phyloP scores from a whole-genome alignment of 352 stramenopile genomes.

The Phytopythium montanum region DNA sequence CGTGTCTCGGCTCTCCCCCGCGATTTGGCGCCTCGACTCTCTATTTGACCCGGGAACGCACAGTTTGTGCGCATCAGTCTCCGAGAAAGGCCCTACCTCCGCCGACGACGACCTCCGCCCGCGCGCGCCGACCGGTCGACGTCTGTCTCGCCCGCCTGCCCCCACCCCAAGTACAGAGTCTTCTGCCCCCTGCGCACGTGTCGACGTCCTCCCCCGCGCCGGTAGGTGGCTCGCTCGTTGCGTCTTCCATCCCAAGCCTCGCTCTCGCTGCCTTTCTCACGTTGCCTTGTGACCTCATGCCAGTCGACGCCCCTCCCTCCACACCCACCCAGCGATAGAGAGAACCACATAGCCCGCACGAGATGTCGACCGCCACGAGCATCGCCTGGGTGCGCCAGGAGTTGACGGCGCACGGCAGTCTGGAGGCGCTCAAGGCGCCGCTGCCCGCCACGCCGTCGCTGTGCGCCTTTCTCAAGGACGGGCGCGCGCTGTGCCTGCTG shows the following conservation, averaged over 20 bases:
- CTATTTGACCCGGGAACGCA: constrained; percentile 1
- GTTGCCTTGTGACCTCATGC: not conserved
- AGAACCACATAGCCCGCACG: not conserved
- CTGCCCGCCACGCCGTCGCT: constrained; percentile 31
- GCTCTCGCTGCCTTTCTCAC: not conserved
- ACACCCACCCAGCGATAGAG: not conserved
- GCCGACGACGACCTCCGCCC: not conserved
- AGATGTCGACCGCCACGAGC: constrained; percentile 24
- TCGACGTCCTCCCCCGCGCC: not conserved
- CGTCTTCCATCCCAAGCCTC: too few species aligned
- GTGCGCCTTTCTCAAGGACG: constrained; percentile 73
- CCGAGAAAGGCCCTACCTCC: constrained; percentile 3
- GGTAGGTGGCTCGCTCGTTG: not conserved
- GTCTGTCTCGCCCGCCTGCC: too few species aligned
- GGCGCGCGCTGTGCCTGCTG: constrained; percentile 69
- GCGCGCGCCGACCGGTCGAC: not conserved
- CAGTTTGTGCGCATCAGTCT: constrained; percentile 4
- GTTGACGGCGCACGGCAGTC: constrained; percentile 29
- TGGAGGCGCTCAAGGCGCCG: constrained; percentile 25
- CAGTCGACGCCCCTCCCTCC: constrained; percentile 1
- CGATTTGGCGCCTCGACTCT: not conserved
- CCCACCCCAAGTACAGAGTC: not conserved
- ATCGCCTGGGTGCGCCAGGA: constrained; percentile 66
- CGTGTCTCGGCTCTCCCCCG: not conserved
- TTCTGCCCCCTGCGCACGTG: not conserved